Percentiles rank a stretch among this genome's conserved stretches.
phyloP scores from a whole-genome alignment of 2,329 filamentous ascomycete genomes.

The Hawksworthiomyces lignivorus region DNA sequence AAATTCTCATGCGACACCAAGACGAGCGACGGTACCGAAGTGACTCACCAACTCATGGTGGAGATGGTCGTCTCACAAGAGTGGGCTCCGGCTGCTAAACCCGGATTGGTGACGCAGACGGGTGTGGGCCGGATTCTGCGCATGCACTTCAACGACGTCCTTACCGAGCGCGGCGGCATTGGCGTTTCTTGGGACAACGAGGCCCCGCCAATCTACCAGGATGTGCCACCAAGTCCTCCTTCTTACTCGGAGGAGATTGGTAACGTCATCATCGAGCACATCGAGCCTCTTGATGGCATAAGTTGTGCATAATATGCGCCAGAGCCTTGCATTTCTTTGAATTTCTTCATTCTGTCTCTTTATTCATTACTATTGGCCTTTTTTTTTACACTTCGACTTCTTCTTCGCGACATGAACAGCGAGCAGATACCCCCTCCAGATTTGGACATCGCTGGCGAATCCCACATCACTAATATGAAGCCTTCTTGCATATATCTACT shows the following conservation, averaged over 20 bases:
- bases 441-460: not conserved
- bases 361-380: not conserved
- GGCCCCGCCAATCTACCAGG: conserved; percentile 85
- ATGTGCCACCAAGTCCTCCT: conserved; percentile 82
- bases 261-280: conserved; percentile 27
- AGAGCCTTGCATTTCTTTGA: not conserved
- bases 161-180: conserved; percentile 78
- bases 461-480: not conserved
- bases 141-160: conserved; percentile 78
- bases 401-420: conserved; percentile 1
- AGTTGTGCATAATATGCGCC: no score
- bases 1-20: conserved; percentile 73
- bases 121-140: conserved; percentile 84
- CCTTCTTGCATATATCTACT: not conserved
- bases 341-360: not conserved
- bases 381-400: not conserved
- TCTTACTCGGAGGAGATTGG: conserved; percentile 43
- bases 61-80: conserved; percentile 95
- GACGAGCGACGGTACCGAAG: conserved; percentile 64
- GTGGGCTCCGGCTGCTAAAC: conserved; percentile 65
- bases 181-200: conserved; percentile 98
- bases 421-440: conserved; percentile 5
- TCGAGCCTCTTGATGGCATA: conserved; percentile 28
- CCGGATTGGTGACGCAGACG: conserved; percentile 67
- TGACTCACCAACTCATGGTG: conserved; percentile 78